Evolutionary conservation across 768 basidiomycete genomes (phyloP), one percentile per base, ranked within the genome.

Genomic region (Trametes sanguinea): DNA sequence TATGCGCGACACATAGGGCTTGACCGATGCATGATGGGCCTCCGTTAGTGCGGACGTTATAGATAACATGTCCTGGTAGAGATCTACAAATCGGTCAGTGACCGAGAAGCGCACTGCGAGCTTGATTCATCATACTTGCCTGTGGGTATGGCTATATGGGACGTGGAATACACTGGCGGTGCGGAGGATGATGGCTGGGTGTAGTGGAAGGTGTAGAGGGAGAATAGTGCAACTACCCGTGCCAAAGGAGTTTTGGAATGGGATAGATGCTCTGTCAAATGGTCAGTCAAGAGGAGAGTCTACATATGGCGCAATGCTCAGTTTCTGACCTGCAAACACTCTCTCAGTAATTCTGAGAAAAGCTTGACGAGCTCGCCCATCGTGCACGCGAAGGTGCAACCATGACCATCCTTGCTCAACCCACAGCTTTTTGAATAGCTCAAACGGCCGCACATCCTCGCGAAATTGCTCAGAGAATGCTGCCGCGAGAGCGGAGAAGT

Each of bases 321-420:
- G 22, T 43, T 43, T 5, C 42, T 43, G 42, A 90, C 92, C 90
- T 43, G 85, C 74, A 70, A 94, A 89, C 17, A 91, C 74, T 48
- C 91, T 77, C 55, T 81, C 74, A 2, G 84, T 82, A 9, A 84
- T 78, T 37, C 77, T 77, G 32, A 93, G 73, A 72, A 91, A 90
- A 0, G 76, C 71, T 48, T 87, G 83, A 40, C 92, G 82, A 22
- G 87, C 77, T 51, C 88, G 80, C 45, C 79, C 74, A 67, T 94
- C 90, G 60, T 89, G 83, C 3, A 87, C 84, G 70, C 83, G 86
- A 76, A 94, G 82, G 69, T 92, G 90, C 46, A 91, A 73, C 83
- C 85, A 90, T 35, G 78, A 75, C 92, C 92, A 94, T 22, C 89
- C 88, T 62, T 82, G 80, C 5, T 76, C 74, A 10, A 70, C 72